These are phyloP conservation scores for Tillandsia leiboldiana DNA, from an alignment of 176 grass and related monocot species.

Conservation along the genomic window DNA sequence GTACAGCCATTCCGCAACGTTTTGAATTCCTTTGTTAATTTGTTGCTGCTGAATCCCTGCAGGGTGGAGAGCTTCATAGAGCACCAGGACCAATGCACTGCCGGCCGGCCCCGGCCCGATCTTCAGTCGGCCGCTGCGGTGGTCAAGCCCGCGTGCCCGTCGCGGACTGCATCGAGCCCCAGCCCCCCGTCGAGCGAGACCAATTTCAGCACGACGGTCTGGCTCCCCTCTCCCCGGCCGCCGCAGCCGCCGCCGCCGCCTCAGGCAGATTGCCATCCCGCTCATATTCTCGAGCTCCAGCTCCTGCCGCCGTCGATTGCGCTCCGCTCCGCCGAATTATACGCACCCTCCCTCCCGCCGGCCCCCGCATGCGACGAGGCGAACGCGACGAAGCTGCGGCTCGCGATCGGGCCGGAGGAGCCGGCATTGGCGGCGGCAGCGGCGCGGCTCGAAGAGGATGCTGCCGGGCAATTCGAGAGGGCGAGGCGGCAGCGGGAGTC, in stretches of 20 bases:
- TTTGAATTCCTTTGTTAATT: not conserved
- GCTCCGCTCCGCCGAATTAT: not conserved
- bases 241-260: not conserved
- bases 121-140: not conserved
- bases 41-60: not conserved
- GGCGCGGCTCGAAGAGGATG: not conserved
- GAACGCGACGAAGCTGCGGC: constrained; percentile 11
- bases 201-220: constrained; percentile 9
- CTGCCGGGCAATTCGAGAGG: constrained; percentile 10
- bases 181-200: constrained; percentile 17
- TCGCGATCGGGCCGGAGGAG: constrained; percentile 6
- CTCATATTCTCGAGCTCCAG: constrained; percentile 15
- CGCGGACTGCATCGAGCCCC: constrained; percentile 19
- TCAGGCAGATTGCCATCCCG: not conserved
- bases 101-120: not conserved
- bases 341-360: not conserved
- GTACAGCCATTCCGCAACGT: too few relatives aligned
- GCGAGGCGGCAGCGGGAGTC: constrained; percentile 10
- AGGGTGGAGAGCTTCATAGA: constrained; percentile 29
- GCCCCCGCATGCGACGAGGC: not conserved
- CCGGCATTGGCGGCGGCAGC: not conserved
- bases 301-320: constrained; percentile 10
- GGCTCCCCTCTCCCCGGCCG: not conserved
- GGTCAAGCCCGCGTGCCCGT: constrained; percentile 9
- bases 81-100: constrained; percentile 22